Base-by-base conservation (phyloP, 2,329 filamentous ascomycete species). In the Bipolaris oryzae region DNA sequence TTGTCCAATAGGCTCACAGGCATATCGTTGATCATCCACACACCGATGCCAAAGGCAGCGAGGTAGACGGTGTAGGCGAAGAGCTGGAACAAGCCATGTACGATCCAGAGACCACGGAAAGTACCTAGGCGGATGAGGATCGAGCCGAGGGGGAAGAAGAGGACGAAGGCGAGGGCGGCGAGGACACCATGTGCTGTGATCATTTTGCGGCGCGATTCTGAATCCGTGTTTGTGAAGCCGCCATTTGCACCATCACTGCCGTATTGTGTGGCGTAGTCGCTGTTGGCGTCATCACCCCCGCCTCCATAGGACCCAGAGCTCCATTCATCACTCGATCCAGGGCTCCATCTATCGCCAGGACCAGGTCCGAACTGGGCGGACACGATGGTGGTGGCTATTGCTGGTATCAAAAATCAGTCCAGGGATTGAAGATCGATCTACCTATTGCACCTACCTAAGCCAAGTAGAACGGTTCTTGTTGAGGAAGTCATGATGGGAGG, bases 1-100 rank as follows among this genome's bases (percentile, higher is more conserved):
- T 73, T 39, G 78, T 62, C 46, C 7, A 70, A 51, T 9, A 74
- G 48, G 25, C 60, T 64, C 18, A 65, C 50, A 7, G 66, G 70
- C 1, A 69, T 60, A 23, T 65, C 66, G n/a, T 70, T 74, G 6
- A 79, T 81, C 31, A 86, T 70, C 45, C 77, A 80, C 48, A 86
- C 70, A 1, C 84, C 84, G 1, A 85, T 61, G 1, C 79, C 82
- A 28, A 83, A 76, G 0, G 81, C 84, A 1, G 76, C 78, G 47
- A 82, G 78, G 53, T 77, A 80, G 23, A 84, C 55, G 9, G 78
- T 58, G 48, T 84, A 78, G 9, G 79, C 78, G 52, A 84, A 69
- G 16, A 81, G 55, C 60, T 86, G 84, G 21, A 83, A 67, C 1
- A 72, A 58, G 33, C 75, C 78, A 58, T 81, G 79, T 45, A 80